Base-by-base conservation (phyloP, 331 rosid genomes). In the Rhamnella rubrinervis region DNA sequence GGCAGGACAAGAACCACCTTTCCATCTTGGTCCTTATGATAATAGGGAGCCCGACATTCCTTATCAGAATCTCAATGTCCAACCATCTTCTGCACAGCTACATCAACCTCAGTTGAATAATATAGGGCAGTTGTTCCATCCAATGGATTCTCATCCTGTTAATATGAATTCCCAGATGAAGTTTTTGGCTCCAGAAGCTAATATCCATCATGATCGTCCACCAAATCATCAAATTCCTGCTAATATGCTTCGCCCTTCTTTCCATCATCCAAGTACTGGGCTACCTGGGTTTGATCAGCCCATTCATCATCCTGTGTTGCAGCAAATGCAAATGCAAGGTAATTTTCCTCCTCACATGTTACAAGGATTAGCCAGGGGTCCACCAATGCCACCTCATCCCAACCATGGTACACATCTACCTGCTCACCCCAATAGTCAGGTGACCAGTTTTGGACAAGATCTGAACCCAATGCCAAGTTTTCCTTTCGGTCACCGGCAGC, bases 171-270 rank as follows among this genome's bases (percentile, higher is more conserved):
- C 97, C 70, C 86, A 77, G 72, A 84, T 84, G 84, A 86, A 84
- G 73, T 77, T 73, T 67, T 66, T 87, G 81, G 67, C 79, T 31
- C 83, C 91, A 39, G 96, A 87, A 75, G 79, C 87, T 58, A 81
- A 84, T 69, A 72, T 78, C 60, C 91, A 76, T 73, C 92, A 77
- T 1, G 90, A 77, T 72, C 76, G 92, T 52, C 86, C 81, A 0
- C 80, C 85, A 63, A 91, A 82, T 74, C 95, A 74, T 67, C 96
- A 89, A 73, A 83, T 86, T 82, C 82, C 85, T 0, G 78, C 86
- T 72, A 86, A 89, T 77, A 83, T 86, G 82, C 83, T 78, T 55
- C 92, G 82, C 39, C 97, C 96, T 83, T 88, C 93, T 38, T 87
- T 87, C 74, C 89, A 75, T 71, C 97, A 87, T 66, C 63, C 85